Evolutionary conservation across 106 monocot genomes (phyloP).

Genomic region (Alisma plantagoaquatica): DNA sequence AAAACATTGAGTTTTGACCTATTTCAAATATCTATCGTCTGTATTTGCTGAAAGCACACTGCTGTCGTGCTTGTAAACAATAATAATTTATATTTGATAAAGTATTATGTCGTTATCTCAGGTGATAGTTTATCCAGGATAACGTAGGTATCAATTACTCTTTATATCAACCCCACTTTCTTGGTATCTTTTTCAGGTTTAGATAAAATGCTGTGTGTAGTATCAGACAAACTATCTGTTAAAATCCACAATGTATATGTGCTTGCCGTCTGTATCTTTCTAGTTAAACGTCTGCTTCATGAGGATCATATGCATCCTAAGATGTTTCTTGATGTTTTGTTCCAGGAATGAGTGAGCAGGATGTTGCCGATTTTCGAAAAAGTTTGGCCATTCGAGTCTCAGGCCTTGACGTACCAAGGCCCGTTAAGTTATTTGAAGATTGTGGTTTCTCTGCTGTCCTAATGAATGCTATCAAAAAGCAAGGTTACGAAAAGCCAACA

Average conservation of each 20-base stretch:
- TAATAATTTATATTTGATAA: too few species aligned
- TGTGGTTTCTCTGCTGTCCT: constrained; percentile 64
- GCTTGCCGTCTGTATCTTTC: not conserved
- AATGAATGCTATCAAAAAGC: constrained; percentile 78
- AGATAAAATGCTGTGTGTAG: too few species aligned
- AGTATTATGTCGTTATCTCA: too few species aligned
- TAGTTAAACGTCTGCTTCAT: not conserved
- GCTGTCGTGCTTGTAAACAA: too few species aligned
- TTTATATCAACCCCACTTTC: not conserved
- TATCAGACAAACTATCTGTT: too few species aligned
- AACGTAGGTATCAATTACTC: too few species aligned
- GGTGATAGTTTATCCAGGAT: too few species aligned
- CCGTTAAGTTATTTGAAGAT: constrained; percentile 75
- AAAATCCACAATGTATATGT: not conserved
- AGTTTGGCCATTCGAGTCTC: constrained; percentile 78
- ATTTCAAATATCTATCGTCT: too few species aligned
- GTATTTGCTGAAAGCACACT: too few species aligned
- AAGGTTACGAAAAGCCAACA: constrained; percentile 89
- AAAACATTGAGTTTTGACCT: too few species aligned
- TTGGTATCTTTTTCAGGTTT: not conserved
- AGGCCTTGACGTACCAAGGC: constrained; percentile 90
- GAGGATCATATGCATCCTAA: not conserved
- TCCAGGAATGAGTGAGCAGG: constrained; percentile 85
- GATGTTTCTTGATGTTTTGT: constrained; percentile 3
- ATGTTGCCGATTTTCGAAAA: constrained; percentile 77